Evolutionary conservation across 495 filamentous ascomycete species (phyloP), one percentile per base, ranked within the genome.

Genomic region (Diplogelasinospora grovesii): DNA sequence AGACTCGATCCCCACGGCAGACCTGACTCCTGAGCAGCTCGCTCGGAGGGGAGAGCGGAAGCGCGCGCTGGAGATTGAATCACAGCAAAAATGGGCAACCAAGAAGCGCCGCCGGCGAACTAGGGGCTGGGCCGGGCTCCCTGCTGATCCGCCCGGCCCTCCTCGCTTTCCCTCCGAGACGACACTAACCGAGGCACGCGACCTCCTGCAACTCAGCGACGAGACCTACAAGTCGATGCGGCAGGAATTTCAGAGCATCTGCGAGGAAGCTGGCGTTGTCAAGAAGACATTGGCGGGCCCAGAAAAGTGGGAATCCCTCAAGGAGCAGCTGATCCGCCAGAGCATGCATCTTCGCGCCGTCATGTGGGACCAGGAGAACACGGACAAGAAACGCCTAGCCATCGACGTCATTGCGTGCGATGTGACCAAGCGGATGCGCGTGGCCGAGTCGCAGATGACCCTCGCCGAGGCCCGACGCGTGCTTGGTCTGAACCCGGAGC

Each of bases 101-200:
- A 66, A 80, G 34, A 89, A 86, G 53, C 80, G 86, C 26, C 74
- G 85, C 10, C 76, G 84, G 14, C 77, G 82, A 20, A 89, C 79
- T 36, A 73, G 76, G 42, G 76, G 74, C 8, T 86, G 76, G 74
- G 82, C 78, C 25, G 82, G 82, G 5, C 52, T 89, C 21, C 82
- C 83, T 10, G 73, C 85, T 29, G 85, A 89, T 61, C 81, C 81
- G 15, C 79, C 81, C 4, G 76, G 74, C 13, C 83, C 83, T 11
- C 85, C 85, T 26, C 77, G 86, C 31, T 89, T 83, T 54, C 83
- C 83, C 0, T 88, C 83, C 5, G 86, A 90, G 53, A 87, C 81
- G 8, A 88, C 86, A 1, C 74, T 92, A 40, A 80, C 85, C 49
- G 85, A 92, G 53, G 77, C 80, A 61, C 87, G 88, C 52, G 67